Percentiles rank a stretch among this genome's conserved stretches.
These are phyloP conservation scores for Anisogramma anomala DNA, from an alignment of 2,329 filamentous ascomycete species.

Conservation along the genomic window DNA sequence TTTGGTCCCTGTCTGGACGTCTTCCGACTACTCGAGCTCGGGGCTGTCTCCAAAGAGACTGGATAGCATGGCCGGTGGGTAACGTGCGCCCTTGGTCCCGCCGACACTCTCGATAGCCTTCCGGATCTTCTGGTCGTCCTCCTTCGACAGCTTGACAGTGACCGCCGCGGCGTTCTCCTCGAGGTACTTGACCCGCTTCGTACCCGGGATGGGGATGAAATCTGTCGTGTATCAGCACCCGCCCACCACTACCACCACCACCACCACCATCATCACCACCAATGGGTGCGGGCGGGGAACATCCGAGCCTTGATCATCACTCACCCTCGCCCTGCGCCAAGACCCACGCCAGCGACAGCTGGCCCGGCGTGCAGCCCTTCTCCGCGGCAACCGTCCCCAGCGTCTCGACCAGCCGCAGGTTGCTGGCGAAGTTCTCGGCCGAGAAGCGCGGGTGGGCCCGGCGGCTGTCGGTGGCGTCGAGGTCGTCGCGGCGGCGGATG, in stretches of 20 bases:
- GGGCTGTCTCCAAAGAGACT: constrained; percentile 10
- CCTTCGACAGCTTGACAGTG: constrained; percentile 23
- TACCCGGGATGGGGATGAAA: constrained; percentile 26
- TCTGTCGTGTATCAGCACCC: constrained; percentile 14
- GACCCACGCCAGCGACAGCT: constrained; percentile 45
- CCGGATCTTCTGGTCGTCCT: constrained; percentile 27
- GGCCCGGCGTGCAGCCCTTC: constrained; percentile 32
- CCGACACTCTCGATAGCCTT: constrained; percentile 23
- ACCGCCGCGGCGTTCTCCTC: constrained; percentile 19
- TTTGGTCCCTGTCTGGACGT: too few species aligned
- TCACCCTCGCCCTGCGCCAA: constrained; percentile 30
- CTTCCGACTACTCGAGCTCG: constrained; percentile 4
- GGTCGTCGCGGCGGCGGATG: constrained; percentile 32
- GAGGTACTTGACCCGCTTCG: constrained; percentile 21
- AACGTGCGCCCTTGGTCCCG: constrained; percentile 9
- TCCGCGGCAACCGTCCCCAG: constrained; percentile 19
- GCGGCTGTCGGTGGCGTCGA: constrained; percentile 31
- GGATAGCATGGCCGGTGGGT: constrained; percentile 3
- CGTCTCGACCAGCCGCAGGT: constrained; percentile 25
- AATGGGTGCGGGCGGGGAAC: too few species aligned
- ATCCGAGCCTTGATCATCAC: too few species aligned
- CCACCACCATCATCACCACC: too few species aligned
- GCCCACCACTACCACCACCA: too few species aligned
- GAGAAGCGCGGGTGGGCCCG: constrained; percentile 30
- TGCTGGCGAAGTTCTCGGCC: constrained; percentile 38